Evolutionary conservation across 768 basidiomycete species (phyloP), one percentile per base, ranked within the genome.

Genomic region (Tephrocybe sp.): DNA sequence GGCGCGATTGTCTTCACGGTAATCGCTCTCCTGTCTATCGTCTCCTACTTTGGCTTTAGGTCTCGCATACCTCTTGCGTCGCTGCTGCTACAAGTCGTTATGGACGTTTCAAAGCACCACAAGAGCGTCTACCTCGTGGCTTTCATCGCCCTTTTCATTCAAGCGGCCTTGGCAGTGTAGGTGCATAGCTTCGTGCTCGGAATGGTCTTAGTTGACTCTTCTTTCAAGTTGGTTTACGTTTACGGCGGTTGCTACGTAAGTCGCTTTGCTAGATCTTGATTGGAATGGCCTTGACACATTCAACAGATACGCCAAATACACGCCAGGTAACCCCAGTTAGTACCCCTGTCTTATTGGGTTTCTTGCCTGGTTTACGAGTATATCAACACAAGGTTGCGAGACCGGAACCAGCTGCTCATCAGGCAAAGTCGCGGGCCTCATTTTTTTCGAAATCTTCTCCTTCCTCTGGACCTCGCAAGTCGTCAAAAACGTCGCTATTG

Each of bases 381-480:
- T n/a, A n/a, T n/a, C n/a, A n/a, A n/a, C n/a, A n/a, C n/a, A 51
- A 85, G 81, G 76, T 15, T 86, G 85, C 61, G 69, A 56, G 9
- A 62, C 72, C 4, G 28, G 28, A 30, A 64, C 67, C 2, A 59
- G 65, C 36, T 92, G 89, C 63, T 90, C 89, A 1, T 82, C 80
- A 10, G 78, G 77, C 12, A 92, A 83, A 63, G 90, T 93, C 38
- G 79, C 88, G 0, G 90, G 92, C 2, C 71, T 93, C 11, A 77
- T 91, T 48, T 83, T 92, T 66, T 93, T 80, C 60, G 80, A 82
- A 54, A 83, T 85, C 0, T 92, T 93, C 65, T 85, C 86, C n/a
- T 93, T 84, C 72, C 73, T 91, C 18, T 93, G 90, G 92, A 86
- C 84, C 15, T 89, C 86, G 0, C 88, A 90, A 68, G 88, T 91